Conservation (phyloP, 768 basidiomycete genomes). For the Saitozyma podzolica region DNA sequence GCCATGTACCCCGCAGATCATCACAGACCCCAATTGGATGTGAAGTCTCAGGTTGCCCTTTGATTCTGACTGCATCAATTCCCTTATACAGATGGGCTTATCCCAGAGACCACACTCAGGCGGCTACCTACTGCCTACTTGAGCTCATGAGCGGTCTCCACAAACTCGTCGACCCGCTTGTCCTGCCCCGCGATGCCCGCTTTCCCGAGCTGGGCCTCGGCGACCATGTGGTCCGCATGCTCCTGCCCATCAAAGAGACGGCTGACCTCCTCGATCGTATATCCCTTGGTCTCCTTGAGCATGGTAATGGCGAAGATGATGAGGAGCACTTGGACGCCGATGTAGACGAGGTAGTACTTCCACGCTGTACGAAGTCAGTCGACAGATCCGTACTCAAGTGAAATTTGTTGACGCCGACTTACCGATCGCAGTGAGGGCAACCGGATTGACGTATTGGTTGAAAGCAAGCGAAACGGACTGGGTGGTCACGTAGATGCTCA, state of each 20-base stretch:
- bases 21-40: too few species aligned
- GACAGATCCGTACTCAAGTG: not conserved
- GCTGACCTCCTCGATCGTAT: conserved; percentile 29
- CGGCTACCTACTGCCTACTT: too few species aligned
- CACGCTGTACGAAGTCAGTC: conserved; percentile 1
- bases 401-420: not conserved
- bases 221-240: conserved; percentile 1
- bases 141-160: too few species aligned
- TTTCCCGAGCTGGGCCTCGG: too few species aligned
- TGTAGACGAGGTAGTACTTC: conserved; percentile 21
- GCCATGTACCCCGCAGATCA: too few species aligned
- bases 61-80: too few species aligned
- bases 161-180: too few species aligned
- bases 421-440: conserved; percentile 23
- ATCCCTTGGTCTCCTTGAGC: conserved; percentile 35
- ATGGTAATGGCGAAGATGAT: conserved; percentile 23
- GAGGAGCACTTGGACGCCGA: conserved; percentile 14
- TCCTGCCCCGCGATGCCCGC: too few species aligned
- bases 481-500: conserved; percentile 17
- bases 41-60: too few species aligned
- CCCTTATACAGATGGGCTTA: too few species aligned
- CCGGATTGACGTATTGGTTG: conserved; percentile 28
- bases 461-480: conserved; percentile 13
- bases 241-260: conserved; percentile 36
- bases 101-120: too few species aligned